phyloP scores from a whole-genome alignment of 768 basidiomycete genomes.

The Lyophyllum decastes region DNA sequence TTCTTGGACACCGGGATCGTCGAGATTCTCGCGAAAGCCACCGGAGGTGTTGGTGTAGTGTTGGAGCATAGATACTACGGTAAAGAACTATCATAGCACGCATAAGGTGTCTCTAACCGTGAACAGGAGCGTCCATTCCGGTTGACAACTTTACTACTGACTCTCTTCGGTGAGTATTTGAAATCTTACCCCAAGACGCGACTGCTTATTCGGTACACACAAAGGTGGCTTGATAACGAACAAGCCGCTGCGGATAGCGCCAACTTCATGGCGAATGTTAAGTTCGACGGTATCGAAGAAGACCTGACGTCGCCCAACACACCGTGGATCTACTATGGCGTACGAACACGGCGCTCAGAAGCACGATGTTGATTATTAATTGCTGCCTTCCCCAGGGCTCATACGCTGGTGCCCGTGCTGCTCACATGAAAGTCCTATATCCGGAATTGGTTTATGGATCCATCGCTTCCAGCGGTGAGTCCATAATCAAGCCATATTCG shows the following conservation, averaged over 20 bases:
- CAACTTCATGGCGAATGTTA: slow-evolving; percentile 83
- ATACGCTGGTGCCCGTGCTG: slow-evolving; percentile 91
- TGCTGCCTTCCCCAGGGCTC: slow-evolving; percentile 56
- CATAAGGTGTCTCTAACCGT: background rate
- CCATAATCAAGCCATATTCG: slow-evolving; percentile 1
- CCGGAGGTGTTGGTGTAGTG: slow-evolving; percentile 87
- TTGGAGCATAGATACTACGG: slow-evolving; percentile 94
- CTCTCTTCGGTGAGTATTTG: slow-evolving; percentile 58
- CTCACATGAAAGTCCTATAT: slow-evolving; percentile 87
- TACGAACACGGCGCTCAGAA: slow-evolving; percentile 32
- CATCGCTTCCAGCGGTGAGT: slow-evolving; percentile 82
- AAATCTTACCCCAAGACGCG: background rate
- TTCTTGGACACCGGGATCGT: slow-evolving; percentile 83
- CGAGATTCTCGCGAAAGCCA: slow-evolving; percentile 81
- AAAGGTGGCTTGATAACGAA: slow-evolving; percentile 84
- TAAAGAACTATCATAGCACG: slow-evolving; percentile 20
- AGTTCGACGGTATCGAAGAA: slow-evolving; percentile 69
- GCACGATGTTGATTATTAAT: background rate
- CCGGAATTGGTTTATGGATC: slow-evolving; percentile 89
- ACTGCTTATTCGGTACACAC: slow-evolving; percentile 1
- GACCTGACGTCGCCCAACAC: slow-evolving; percentile 71
- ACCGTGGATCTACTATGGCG: slow-evolving; percentile 95
- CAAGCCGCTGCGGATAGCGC: slow-evolving; percentile 92
- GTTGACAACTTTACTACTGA: slow-evolving; percentile 81
- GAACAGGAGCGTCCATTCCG: slow-evolving; percentile 70